A percentile compares a stretch with the other conserved stretches of the same genome.
These are phyloP conservation scores for Myrica gale DNA, from an alignment of 306 rosid species.

Conservation along the genomic window DNA sequence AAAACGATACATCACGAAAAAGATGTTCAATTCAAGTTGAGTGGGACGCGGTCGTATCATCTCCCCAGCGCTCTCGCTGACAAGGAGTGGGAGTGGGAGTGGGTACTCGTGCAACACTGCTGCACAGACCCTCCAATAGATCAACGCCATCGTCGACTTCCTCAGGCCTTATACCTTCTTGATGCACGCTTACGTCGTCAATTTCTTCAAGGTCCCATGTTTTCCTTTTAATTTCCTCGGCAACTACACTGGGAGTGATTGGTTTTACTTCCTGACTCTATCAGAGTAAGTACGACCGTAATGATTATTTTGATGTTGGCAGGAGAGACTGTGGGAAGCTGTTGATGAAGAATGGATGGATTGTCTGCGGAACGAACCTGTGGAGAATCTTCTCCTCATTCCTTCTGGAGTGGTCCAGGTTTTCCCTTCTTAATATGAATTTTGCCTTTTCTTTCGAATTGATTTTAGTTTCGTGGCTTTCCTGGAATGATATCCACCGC, in stretches of 20 bases:
- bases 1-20: too few species aligned
- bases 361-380: slow-evolving; percentile 59
- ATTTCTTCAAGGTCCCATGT: slow-evolving; percentile 64
- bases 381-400: slow-evolving; percentile 63
- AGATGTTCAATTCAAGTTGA: background rate
- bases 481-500: background rate
- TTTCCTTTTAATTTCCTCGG: background rate
- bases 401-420: slow-evolving; percentile 81
- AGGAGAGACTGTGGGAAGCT: slow-evolving; percentile 74
- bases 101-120: slow-evolving; percentile 57
- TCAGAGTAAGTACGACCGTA: background rate
- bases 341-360: slow-evolving; percentile 78
- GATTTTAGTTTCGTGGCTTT: background rate
- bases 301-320: slow-evolving; percentile 22
- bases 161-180: slow-evolving; percentile 51
- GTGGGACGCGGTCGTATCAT: background rate
- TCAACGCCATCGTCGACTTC: slow-evolving; percentile 65
- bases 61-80: background rate
- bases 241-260: background rate
- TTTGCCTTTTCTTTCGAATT: background rate
- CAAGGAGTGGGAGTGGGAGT: background rate
- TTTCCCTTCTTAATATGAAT: background rate
- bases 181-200: slow-evolving; percentile 65
- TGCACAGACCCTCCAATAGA: slow-evolving; percentile 53
- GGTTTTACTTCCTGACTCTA: background rate